A percentile compares a stretch with the other conserved stretches of the same genome.
Conservation (phyloP, 495 filamentous ascomycete genomes). For the Acidomyces sp. region DNA sequence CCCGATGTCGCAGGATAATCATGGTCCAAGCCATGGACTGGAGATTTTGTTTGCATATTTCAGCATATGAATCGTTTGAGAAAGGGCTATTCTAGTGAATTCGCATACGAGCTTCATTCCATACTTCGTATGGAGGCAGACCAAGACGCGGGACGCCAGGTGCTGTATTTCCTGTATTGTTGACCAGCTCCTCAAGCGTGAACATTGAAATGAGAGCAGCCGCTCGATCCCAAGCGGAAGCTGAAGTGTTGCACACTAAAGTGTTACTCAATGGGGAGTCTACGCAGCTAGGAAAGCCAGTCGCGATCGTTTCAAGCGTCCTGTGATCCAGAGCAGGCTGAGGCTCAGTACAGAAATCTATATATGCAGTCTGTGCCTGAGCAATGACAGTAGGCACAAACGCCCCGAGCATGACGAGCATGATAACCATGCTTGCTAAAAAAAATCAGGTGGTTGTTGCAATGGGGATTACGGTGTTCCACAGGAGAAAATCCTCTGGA, state of each 20-base stretch:
- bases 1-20: slow-evolving; percentile 35
- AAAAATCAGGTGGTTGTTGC: no score
- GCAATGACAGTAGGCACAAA: slow-evolving; percentile 8
- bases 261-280: slow-evolving; percentile 29
- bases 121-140: slow-evolving; percentile 42
- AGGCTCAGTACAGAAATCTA: slow-evolving; percentile 4
- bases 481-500: no score
- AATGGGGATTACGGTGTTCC: no score
- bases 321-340: slow-evolving; percentile 8
- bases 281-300: slow-evolving; percentile 21
- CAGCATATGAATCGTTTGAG: no score
- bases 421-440: no score
- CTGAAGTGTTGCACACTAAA: slow-evolving; percentile 32
- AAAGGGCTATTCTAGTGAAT: no score
- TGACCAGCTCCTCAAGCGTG: slow-evolving; percentile 43
- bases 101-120: slow-evolving; percentile 39
- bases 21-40: slow-evolving; percentile 45
- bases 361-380: slow-evolving; percentile 9
- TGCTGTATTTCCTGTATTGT: slow-evolving; percentile 39
- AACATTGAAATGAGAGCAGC: slow-evolving; percentile 29
- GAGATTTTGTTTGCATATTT: no score
- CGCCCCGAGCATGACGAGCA: no score
- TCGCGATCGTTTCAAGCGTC: slow-evolving; percentile 3
- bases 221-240: slow-evolving; percentile 21
- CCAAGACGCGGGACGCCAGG: slow-evolving; percentile 46